Evolutionary conservation across 805 yeast genomes (phyloP).

Genomic region (Kuraishia piskuri): DNA sequence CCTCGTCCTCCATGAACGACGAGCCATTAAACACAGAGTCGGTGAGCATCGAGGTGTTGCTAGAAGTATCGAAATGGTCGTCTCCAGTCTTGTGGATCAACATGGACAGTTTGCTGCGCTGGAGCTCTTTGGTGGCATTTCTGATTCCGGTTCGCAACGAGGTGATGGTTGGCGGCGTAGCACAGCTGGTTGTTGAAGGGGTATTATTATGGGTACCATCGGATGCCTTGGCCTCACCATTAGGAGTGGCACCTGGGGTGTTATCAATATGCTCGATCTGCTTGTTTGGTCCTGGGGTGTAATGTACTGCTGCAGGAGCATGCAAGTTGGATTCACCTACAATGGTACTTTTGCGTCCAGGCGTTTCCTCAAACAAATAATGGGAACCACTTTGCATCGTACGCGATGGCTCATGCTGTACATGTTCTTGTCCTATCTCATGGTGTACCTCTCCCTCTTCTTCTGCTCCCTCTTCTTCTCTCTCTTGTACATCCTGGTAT

Average conservation of each 20-base stretch:
- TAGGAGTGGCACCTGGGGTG: not conserved
- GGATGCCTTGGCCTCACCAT: not conserved
- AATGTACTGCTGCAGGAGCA: not conserved
- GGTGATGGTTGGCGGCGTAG: not conserved
- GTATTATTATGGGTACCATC: not conserved
- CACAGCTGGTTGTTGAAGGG: not conserved
- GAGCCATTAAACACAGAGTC: not conserved
- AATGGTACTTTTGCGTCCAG: too few species aligned
- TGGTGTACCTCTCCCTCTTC: not conserved
- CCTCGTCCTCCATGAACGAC: slow-evolving; percentile 1
- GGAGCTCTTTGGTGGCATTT: not conserved
- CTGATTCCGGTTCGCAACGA: slow-evolving; percentile 1
- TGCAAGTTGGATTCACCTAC: too few species aligned
- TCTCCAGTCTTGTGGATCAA: not conserved
- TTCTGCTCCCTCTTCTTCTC: not conserved
- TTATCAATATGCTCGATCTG: not conserved
- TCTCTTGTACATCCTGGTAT: not conserved
- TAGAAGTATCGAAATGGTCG: not conserved
- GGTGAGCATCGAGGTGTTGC: not conserved
- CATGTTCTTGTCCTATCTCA: not conserved
- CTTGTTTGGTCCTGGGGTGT: not conserved
- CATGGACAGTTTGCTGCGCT: not conserved
- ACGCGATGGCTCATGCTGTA: too few species aligned
- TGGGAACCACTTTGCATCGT: not conserved
- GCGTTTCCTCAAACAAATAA: not conserved